phyloP scores from a whole-genome alignment of 208 protist species.

The Wallacemonas sp. region DNA sequence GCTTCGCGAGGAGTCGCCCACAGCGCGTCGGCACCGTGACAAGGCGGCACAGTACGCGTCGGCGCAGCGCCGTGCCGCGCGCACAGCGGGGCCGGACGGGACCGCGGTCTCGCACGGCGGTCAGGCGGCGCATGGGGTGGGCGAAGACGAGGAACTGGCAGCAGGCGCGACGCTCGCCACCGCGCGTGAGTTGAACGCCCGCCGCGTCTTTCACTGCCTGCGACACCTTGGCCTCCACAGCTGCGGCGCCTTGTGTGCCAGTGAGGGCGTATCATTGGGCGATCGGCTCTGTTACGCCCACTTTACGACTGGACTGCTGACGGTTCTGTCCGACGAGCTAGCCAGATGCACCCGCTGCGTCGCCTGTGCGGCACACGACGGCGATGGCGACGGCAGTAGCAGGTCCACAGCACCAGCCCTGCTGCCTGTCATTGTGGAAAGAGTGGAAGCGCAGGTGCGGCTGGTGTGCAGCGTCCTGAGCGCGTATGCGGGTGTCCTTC shows the following conservation, averaged over 20 bases:
- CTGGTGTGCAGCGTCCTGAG: slow-evolving; percentile 29
- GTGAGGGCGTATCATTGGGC: slow-evolving; percentile 2
- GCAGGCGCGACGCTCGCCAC: slow-evolving; percentile 21
- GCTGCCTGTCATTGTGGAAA: slow-evolving; percentile 1
- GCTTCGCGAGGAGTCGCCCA: neutral
- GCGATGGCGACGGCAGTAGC: neutral
- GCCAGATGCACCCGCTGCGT: slow-evolving; percentile 8
- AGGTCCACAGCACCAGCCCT: neutral
- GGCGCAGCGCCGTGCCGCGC: neutral
- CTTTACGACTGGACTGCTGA: slow-evolving; percentile 25
- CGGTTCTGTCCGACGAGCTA: slow-evolving; percentile 20
- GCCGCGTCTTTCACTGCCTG: slow-evolving; percentile 31
- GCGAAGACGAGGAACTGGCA: slow-evolving; percentile 15
- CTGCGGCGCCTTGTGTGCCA: slow-evolving; percentile 20
- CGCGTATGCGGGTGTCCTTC: neutral
- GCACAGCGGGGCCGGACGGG: neutral
- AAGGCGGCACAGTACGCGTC: neutral
- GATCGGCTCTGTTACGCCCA: slow-evolving; percentile 25
- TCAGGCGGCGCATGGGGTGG: neutral
- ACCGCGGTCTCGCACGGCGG: neutral
- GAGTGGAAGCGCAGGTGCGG: slow-evolving; percentile 18
- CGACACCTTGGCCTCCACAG: slow-evolving; percentile 44
- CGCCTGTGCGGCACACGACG: neutral
- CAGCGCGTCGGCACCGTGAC: neutral
- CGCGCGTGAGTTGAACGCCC: slow-evolving; percentile 21